phyloP scores from a whole-genome alignment of 2,329 filamentous ascomycete species.

The Shiraia bambusicola region DNA sequence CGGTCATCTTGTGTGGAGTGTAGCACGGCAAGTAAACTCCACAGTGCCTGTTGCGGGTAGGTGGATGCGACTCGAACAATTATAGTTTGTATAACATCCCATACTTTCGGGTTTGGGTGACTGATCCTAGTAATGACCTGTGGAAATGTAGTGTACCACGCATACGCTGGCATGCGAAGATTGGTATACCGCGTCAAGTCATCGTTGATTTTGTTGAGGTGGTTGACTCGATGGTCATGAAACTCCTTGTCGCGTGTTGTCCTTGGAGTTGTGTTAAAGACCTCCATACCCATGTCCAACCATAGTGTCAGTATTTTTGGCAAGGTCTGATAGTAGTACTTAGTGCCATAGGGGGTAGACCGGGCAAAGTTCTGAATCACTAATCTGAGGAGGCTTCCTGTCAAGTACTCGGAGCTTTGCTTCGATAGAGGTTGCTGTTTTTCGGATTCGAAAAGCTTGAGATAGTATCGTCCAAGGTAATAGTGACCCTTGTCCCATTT shows the following conservation, averaged over 20 bases:
- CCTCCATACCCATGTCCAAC: slow-evolving; percentile 82
- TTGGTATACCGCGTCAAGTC: slow-evolving; percentile 77
- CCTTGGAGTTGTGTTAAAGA: slow-evolving; percentile 45
- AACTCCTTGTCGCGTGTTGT: slow-evolving; percentile 33
- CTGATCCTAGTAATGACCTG: slow-evolving; percentile 96
- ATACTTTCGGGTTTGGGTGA: slow-evolving; percentile 77
- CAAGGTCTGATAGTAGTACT: slow-evolving; percentile 93
- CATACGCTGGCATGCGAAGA: slow-evolving; percentile 68
- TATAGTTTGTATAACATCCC: slow-evolving; percentile 73
- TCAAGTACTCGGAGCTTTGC: slow-evolving; percentile 60
- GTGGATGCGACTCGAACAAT: slow-evolving; percentile 81
- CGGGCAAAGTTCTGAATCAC: slow-evolving; percentile 93
- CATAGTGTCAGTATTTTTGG: slow-evolving; percentile 91
- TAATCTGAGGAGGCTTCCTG: slow-evolving; percentile 80
- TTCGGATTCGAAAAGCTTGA: slow-evolving; percentile 90
- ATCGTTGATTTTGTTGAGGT: slow-evolving; percentile 51
- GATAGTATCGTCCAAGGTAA: slow-evolving; percentile 94
- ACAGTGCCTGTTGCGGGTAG: slow-evolving; percentile 90
- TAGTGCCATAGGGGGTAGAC: slow-evolving; percentile 83
- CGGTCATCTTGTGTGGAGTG: slow-evolving; percentile 77
- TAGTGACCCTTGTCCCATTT: slow-evolving; percentile 98
- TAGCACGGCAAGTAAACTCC: slow-evolving; percentile 85
- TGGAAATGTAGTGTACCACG: slow-evolving; percentile 81
- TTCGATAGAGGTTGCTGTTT: slow-evolving; percentile 73
- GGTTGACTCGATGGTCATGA: slow-evolving; percentile 29